Evolutionary conservation across 768 basidiomycete species (phyloP).

Genomic region (Antrodiella citrinella): DNA sequence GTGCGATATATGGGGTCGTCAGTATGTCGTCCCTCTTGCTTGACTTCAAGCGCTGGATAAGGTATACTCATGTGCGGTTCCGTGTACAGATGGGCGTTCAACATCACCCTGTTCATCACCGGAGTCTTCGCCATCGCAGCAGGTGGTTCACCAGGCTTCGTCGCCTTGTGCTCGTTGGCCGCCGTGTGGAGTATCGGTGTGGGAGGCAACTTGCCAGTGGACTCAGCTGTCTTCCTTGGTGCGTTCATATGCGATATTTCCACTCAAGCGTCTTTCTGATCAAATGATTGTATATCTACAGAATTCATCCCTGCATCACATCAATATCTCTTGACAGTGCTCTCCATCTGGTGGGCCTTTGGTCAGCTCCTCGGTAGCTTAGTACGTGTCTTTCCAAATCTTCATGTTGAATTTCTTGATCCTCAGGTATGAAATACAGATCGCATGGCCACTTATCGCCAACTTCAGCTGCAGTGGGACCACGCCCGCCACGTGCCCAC

Average conservation of each 20-base stretch:
- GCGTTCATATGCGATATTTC: conserved; percentile 12
- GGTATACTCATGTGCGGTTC: too few species aligned
- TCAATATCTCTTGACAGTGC: conserved; percentile 66
- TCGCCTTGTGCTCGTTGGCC: conserved; percentile 42
- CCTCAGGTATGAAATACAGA: conserved; percentile 22
- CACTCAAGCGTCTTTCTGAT: neutral
- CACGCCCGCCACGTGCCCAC: conserved; percentile 31
- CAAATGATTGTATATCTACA: conserved; percentile 14
- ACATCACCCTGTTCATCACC: conserved; percentile 60
- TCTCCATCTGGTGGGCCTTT: conserved; percentile 77
- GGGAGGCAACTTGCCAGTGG: conserved; percentile 69
- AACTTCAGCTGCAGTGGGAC: conserved; percentile 50
- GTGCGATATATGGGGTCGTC: conserved; percentile 66
- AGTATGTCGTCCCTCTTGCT: conserved; percentile 26
- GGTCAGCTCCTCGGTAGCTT: conserved; percentile 59
- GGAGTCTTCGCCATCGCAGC: conserved; percentile 57
- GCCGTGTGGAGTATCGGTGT: conserved; percentile 61
- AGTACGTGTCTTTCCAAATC: conserved; percentile 19
- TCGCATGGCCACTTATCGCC: conserved; percentile 70
- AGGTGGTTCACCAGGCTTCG: conserved; percentile 48
- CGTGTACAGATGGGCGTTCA: conserved; percentile 47
- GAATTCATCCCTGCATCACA: conserved; percentile 67
- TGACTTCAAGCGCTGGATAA: neutral
- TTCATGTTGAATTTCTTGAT: neutral
- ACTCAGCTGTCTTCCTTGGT: conserved; percentile 72